Evolutionary conservation across 306 rosid species (phyloP).

Genomic region (Malus sieversii): DNA sequence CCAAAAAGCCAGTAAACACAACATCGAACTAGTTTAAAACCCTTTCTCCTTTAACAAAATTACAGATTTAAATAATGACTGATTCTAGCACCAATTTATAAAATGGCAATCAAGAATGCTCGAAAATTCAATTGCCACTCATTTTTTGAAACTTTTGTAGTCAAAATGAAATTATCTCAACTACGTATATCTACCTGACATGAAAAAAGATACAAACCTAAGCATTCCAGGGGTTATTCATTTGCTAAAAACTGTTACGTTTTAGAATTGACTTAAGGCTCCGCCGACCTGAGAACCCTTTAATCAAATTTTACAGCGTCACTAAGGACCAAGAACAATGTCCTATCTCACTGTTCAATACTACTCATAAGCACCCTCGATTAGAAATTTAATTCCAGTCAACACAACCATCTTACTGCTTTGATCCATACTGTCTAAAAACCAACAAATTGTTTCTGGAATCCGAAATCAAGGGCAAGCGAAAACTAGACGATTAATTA

Average conservation of each 20-base stretch:
- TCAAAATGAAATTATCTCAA: not conserved
- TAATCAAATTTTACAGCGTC: not conserved
- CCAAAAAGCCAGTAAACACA: not conserved
- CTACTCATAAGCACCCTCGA: not conserved
- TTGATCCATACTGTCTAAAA: not conserved
- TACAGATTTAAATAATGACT: not conserved
- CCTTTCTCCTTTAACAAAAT: not conserved
- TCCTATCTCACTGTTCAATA: not conserved
- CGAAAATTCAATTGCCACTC: not conserved
- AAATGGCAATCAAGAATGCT: not conserved
- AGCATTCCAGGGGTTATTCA: not conserved
- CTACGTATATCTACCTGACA: not conserved
- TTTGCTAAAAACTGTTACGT: not conserved
- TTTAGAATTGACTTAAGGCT: not conserved
- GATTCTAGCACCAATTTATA: not conserved
- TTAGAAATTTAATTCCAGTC: not conserved
- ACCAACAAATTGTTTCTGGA: not conserved
- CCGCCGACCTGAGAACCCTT: not conserved
- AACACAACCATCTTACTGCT: not conserved
- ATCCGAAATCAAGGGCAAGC: not conserved
- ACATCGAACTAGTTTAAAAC: not conserved
- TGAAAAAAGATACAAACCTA: not conserved
- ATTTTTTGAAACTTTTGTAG: not conserved
- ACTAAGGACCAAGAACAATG: not conserved
- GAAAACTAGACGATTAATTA: not conserved